Conservation (phyloP, 192 early-diverging fungal species). For the Coemansia interrupta region DNA sequence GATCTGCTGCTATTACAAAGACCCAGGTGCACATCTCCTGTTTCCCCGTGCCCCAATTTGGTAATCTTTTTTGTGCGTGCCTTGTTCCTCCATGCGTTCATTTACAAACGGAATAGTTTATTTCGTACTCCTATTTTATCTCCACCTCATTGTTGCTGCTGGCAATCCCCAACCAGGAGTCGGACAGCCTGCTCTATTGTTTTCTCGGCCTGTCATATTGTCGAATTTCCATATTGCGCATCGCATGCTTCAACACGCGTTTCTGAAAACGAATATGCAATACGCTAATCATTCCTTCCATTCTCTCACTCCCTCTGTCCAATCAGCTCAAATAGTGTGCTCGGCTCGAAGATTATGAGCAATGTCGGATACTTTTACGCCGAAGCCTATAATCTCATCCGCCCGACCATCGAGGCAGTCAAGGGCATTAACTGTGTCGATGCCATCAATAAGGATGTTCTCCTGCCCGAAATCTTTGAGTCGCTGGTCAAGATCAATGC, state of each 20-base stretch:
- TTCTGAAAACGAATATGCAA: constrained; percentile 1
- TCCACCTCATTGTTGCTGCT: no score
- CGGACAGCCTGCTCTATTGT: no score
- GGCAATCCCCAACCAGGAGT: no score
- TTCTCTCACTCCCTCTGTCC: constrained; percentile 6
- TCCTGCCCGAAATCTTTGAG: constrained; percentile 24
- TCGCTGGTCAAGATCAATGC: constrained; percentile 36
- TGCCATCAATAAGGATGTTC: constrained; percentile 14
- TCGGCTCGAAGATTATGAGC: constrained; percentile 31
- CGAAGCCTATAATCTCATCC: constrained; percentile 28
- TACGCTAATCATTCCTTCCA: not conserved
- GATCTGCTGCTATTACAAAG: constrained; percentile 6
- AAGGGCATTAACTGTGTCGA: constrained; percentile 38
- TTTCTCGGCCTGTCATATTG: constrained; percentile 1
- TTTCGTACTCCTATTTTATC: constrained; percentile 3
- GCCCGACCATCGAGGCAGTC: constrained; percentile 27
- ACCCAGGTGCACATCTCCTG: constrained; percentile 3
- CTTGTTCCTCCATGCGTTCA: not conserved
- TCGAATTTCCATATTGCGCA: constrained; percentile 4
- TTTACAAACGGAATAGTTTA: no score
- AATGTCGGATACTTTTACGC: constrained; percentile 45
- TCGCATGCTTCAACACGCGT: no score
- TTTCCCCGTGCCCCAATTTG: constrained; percentile 10
- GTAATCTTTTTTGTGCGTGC: not conserved
- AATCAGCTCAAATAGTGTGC: constrained; percentile 25